These are phyloP conservation scores for Brettanomyces nanus DNA, from an alignment of 805 yeast species.

Conservation along the genomic window DNA sequence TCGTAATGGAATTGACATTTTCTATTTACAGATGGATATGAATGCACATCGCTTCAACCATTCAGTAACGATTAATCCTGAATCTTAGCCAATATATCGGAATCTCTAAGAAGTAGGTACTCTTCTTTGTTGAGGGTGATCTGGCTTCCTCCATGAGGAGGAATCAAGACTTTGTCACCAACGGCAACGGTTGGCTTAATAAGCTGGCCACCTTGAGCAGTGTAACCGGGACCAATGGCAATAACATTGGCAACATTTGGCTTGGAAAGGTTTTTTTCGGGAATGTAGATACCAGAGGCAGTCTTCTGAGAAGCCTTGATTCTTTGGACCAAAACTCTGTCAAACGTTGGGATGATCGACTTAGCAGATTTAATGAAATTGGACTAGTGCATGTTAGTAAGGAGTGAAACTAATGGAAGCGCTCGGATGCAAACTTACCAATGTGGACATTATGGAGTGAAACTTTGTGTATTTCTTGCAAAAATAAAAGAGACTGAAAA, in stretches of 20 bases:
- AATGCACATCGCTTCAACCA: background rate
- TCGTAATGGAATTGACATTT: no score
- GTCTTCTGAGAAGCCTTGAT: slow-evolving; percentile 86
- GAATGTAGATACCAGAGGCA: slow-evolving; percentile 86
- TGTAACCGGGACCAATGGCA: slow-evolving; percentile 92
- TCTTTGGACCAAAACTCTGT: slow-evolving; percentile 95
- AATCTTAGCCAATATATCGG: slow-evolving; percentile 91
- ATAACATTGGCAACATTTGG: slow-evolving; percentile 86
- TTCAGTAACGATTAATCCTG: slow-evolving; percentile 35
- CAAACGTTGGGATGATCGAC: slow-evolving; percentile 85
- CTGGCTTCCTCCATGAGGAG: slow-evolving; percentile 87
- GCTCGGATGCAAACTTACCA: no score
- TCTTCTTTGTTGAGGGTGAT: slow-evolving; percentile 70
- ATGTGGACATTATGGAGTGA: no score
- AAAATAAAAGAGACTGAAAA: no score
- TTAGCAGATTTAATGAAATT: slow-evolving; percentile 74
- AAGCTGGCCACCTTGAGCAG: slow-evolving; percentile 66
- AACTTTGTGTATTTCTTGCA: no score
- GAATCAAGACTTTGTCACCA: slow-evolving; percentile 93
- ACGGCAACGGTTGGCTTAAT: slow-evolving; percentile 68
- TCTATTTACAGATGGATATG: no score
- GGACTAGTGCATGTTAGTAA: slow-evolving; percentile 25
- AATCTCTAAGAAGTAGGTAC: slow-evolving; percentile 66
- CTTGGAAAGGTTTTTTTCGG: slow-evolving; percentile 94
- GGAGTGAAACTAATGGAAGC: background rate